These are phyloP conservation scores for Saccharomycopsis olivae DNA, from an alignment of 805 yeast genomes.

Conservation along the genomic window DNA sequence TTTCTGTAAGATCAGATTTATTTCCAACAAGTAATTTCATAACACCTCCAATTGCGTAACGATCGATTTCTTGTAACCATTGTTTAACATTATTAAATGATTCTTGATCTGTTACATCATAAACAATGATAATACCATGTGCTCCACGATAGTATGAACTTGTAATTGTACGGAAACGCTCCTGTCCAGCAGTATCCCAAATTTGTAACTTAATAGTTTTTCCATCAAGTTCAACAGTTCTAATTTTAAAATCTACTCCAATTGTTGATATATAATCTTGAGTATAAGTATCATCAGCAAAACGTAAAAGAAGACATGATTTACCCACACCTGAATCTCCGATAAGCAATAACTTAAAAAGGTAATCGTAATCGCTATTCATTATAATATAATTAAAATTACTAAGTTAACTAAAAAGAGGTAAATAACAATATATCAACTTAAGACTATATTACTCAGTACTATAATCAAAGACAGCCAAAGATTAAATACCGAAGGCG, in stretches of 20 bases:
- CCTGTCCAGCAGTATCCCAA: constrained; percentile 99
- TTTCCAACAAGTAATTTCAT: constrained; percentile 93
- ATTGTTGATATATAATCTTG: constrained; percentile 96
- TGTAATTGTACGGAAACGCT: constrained; percentile 94
- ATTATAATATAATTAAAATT: constrained; percentile 25
- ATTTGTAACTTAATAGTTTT: constrained; percentile 95
- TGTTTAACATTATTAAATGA: constrained; percentile 93
- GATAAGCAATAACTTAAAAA: constrained; percentile 87
- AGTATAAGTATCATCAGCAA: constrained; percentile 93
- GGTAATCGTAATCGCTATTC: constrained; percentile 96
- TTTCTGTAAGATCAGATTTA: constrained; percentile 88
- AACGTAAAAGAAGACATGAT: constrained; percentile 82
- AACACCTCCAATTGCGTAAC: constrained; percentile 96
- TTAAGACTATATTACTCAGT: no score
- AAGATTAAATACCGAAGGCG: no score
- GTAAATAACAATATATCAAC: no score
- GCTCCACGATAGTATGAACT: constrained; percentile 97
- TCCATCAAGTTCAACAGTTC: constrained; percentile 90
- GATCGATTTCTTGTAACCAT: constrained; percentile 97
- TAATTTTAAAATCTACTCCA: constrained; percentile 89
- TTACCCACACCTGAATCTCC: constrained; percentile 94
- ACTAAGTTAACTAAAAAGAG: not conserved
- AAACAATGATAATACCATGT: constrained; percentile 95
- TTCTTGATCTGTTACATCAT: constrained; percentile 96
- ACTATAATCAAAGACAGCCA: no score